Percentiles rank a stretch among this genome's conserved stretches.
Conservation (phyloP, 768 basidiomycete species). For the Strobilomyces dryophilus region DNA sequence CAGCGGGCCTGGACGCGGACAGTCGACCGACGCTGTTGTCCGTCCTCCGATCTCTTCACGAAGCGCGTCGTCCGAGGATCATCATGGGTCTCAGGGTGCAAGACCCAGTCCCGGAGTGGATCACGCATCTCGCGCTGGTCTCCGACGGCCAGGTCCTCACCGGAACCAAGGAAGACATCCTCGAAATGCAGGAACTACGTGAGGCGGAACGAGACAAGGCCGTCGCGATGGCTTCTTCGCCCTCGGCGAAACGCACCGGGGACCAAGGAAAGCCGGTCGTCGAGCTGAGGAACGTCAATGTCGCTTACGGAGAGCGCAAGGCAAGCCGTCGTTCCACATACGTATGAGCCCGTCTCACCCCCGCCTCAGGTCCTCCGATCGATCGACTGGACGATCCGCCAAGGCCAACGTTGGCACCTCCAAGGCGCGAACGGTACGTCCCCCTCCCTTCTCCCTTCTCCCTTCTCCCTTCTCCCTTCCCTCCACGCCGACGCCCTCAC, state of each 20-base stretch:
- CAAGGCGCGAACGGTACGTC: constrained; percentile 77
- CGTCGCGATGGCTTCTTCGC: neutral
- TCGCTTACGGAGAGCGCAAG: constrained; percentile 64
- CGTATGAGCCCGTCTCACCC: neutral
- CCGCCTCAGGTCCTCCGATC: constrained; percentile 60
- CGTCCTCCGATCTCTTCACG: constrained; percentile 54
- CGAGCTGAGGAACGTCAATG: constrained; percentile 60
- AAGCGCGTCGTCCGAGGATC: constrained; percentile 47
- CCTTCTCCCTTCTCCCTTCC: too few relatives aligned
- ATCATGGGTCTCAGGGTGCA: constrained; percentile 66
- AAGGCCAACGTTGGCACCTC: constrained; percentile 88
- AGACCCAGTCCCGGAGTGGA: constrained; percentile 69
- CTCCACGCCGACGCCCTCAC: too few relatives aligned
- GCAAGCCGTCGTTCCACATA: constrained; percentile 30
- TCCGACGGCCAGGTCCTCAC: constrained; percentile 44
- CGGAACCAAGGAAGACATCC: constrained; percentile 47
- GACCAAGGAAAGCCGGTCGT: constrained; percentile 43
- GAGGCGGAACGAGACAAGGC: neutral
- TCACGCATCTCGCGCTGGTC: constrained; percentile 62
- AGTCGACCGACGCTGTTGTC: constrained; percentile 53
- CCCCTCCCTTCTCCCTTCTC: neutral
- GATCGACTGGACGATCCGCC: constrained; percentile 77
- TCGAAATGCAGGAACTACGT: constrained; percentile 24
- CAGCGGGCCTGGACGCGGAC: constrained; percentile 73
- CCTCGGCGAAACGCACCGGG: neutral